A percentile compares a stretch with the other conserved stretches of the same genome.
Conservation (phyloP, 768 basidiomycete genomes). For the Agaricus sinodeliciosus region DNA sequence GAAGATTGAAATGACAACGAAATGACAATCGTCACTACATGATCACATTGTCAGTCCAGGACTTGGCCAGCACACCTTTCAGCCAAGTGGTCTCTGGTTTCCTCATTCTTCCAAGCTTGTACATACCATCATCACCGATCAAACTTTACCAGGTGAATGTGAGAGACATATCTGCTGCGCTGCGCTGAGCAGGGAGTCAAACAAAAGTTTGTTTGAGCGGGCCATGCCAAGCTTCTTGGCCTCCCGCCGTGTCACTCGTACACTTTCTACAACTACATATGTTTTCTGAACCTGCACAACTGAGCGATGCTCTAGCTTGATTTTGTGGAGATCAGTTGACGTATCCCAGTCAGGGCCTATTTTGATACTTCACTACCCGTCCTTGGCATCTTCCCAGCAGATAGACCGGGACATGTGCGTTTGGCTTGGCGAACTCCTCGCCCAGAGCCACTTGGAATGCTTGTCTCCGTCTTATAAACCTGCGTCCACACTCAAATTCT, state of each 20-base stretch:
- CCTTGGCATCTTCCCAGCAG: slow-evolving; percentile 12
- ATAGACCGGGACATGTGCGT: slow-evolving; percentile 9
- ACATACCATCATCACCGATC: too few relatives aligned
- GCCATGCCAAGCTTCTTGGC: too few relatives aligned
- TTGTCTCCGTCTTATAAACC: slow-evolving; percentile 7
- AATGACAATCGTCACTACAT: background rate
- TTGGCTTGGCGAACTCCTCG: slow-evolving; percentile 8
- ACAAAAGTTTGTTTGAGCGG: too few relatives aligned
- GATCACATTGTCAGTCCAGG: background rate
- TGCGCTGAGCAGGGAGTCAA: too few relatives aligned
- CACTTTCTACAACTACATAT: background rate
- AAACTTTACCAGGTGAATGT: too few relatives aligned
- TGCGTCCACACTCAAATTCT: background rate
- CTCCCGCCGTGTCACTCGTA: background rate
- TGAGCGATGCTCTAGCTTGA: background rate
- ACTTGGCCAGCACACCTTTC: too few relatives aligned
- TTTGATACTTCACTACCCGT: background rate
- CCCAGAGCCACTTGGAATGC: slow-evolving; percentile 11
- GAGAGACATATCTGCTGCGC: too few relatives aligned
- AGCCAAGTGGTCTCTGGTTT: too few relatives aligned
- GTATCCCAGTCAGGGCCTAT: too few relatives aligned
- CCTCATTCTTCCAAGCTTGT: too few relatives aligned
- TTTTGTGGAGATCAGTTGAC: background rate
- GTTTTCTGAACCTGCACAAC: background rate
- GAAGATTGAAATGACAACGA: background rate